phyloP scores from a whole-genome alignment of 2,329 filamentous ascomycete genomes.

The Penicillium sp. region DNA sequence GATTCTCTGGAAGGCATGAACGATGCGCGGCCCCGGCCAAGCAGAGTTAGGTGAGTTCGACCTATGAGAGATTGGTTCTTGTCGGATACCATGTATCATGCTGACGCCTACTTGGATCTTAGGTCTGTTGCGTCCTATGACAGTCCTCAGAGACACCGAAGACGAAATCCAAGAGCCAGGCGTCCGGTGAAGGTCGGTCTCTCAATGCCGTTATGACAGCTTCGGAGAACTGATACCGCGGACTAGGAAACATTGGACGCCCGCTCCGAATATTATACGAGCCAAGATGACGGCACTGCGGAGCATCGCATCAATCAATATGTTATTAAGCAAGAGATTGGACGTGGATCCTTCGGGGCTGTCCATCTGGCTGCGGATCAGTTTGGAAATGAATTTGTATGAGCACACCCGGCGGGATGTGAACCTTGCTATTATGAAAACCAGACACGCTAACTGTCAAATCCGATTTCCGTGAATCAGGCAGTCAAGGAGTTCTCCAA shows the following conservation, averaged over 20 bases:
- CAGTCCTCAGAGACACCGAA: constrained; percentile 65
- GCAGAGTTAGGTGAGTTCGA: constrained; percentile 16
- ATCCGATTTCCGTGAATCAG: constrained; percentile 47
- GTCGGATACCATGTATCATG: neutral
- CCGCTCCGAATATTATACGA: constrained; percentile 79
- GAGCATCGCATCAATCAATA: constrained; percentile 95
- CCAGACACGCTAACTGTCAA: constrained; percentile 20
- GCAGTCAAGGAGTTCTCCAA: constrained; percentile 99
- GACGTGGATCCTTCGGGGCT: constrained; percentile 90
- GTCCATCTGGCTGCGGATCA: constrained; percentile 90
- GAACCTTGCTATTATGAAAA: neutral
- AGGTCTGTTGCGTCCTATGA: constrained; percentile 51
- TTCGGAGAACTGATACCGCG: constrained; percentile 14
- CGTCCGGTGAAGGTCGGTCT: constrained; percentile 61
- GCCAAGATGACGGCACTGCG: constrained; percentile 74
- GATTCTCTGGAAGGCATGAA: constrained; percentile 8
- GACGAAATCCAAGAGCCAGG: constrained; percentile 59
- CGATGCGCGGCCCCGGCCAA: constrained; percentile 8
- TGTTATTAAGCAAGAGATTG: constrained; percentile 89
- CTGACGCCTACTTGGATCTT: neutral
- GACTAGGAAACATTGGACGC: constrained; percentile 85
- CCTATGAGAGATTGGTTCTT: neutral
- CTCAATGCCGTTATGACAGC: constrained; percentile 1
- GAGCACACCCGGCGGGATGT: constrained; percentile 29
- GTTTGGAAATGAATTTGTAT: constrained; percentile 88